Conservation (phyloP, 2,329 filamentous ascomycete genomes). For the Phialophora tarda region DNA sequence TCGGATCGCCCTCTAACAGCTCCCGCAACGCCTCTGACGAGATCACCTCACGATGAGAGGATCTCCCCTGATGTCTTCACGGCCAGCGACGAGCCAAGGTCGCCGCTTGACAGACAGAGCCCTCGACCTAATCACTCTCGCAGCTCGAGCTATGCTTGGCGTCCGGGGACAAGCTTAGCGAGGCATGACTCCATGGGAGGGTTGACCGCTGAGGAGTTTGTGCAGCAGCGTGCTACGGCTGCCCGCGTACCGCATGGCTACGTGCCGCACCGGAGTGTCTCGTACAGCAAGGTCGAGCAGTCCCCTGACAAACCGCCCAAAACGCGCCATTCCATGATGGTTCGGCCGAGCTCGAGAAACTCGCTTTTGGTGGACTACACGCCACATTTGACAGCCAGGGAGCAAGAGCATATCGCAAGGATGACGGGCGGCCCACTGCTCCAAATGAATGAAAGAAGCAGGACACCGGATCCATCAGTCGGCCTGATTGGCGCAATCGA, state of each 20-base stretch:
- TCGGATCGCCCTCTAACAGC: conserved; percentile 26
- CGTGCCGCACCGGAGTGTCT: conserved; percentile 49
- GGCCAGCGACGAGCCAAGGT: conserved; percentile 24
- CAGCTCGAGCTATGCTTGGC: conserved; percentile 72
- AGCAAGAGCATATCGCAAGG: conserved; percentile 86
- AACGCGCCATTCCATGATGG: conserved; percentile 35
- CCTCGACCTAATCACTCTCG: conserved; percentile 40
- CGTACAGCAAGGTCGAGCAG: conserved; percentile 35
- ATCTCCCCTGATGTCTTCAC: conserved; percentile 16
- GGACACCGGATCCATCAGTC: conserved; percentile 55
- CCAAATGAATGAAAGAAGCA: conserved; percentile 64
- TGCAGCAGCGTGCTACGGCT: conserved; percentile 73
- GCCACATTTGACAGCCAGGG: conserved; percentile 75
- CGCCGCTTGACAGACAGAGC: conserved; percentile 20
- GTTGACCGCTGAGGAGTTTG: conserved; percentile 82
- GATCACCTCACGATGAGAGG: conserved; percentile 21
- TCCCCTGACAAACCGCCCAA: conserved; percentile 37
- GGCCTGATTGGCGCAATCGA: conserved; percentile 81
- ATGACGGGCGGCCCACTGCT: conserved; percentile 79
- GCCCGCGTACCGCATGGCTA: conserved; percentile 53
- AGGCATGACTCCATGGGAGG: conserved; percentile 57
- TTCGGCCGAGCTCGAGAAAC: conserved; percentile 48
- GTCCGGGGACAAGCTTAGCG: conserved; percentile 65
- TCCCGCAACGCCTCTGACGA: conserved; percentile 22
- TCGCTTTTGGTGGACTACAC: conserved; percentile 52